Base-by-base conservation (phyloP, 352 stramenopile genomes). In the Phytophthora sansomeana region DNA sequence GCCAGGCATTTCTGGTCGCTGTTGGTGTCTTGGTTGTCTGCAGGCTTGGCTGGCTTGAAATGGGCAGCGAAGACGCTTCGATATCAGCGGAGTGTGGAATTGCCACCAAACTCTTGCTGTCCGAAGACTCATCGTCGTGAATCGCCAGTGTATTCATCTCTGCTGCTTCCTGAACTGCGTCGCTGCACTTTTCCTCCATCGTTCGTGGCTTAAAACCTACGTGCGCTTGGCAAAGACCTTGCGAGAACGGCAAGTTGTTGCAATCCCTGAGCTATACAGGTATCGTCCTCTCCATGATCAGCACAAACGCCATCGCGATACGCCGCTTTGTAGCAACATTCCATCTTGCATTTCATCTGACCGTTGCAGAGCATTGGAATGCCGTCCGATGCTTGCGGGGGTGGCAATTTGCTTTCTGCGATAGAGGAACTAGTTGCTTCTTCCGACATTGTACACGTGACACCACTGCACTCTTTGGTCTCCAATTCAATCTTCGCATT, bases 291-390 rank as follows among this genome's bases (percentile, higher is more conserved):
- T 43, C 24, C 55, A 54, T 70, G 62, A 5, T 1, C 19, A 16
- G 33, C 39, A 33, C 63, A 66, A 42, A 55, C 16, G 3, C 33
- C 47, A 39, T 16, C 24, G 13, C 52, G 29, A 54, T 51, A 51
- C 39, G 47, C 46, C 16, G 41, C 38, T 32, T 39, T 58, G 47
- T 59, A 58, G 46, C 62, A 69, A 5, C 30, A 42, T 29, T 59
- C 47, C 30, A 19, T 24, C 35, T 47, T 38, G 35, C 52, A 63
- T 42, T 69, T 63, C 28, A 36, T 51, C 33, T 58, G 33, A 7
- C 51, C 53, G 30, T 63, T 69, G 51, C 47, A 60, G 16, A 64
- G 17, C 21, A 64, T 35, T 14, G 39, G 11, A 16, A 63, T 69
- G 26, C 19, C 55, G 11, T 43, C 38, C 21, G 11, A 43, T 17